Evolutionary conservation across 2,329 filamentous ascomycete species (phyloP), one percentile per base, ranked within the genome.

Genomic region (Balansia obtecta): DNA sequence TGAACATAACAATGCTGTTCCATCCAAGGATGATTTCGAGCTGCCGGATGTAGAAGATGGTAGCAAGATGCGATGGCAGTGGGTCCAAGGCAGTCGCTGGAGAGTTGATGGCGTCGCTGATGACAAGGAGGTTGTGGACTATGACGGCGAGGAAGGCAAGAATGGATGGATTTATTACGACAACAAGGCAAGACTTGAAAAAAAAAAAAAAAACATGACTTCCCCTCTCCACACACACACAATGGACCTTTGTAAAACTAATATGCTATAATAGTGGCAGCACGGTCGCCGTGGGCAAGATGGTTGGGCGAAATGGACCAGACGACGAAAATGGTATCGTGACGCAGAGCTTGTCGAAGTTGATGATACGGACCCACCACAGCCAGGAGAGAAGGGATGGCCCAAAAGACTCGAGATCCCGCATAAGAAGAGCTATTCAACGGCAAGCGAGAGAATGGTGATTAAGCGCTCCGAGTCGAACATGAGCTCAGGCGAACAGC

Each of bases 91-190:
- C 1, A 86, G 86, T 57, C 80, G 85, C 50, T 98, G 93, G 93
- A 80, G 81, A 49, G 83, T 97, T 27, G 91, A 97, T 59, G 86
- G 86, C 1, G 80, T 80, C 1, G 66, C 74, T 0, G 79, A 82
- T 66, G 69, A 72, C 16, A 57, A 65, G 15, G 64, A 54, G 1
- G 53, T 63, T 0, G 58, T 68, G 4, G 78, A 73, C 53, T 78
- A 77, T 55, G 79, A 81, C 50, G 72, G 73, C 2, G 72, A 78
- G 1, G 76, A 82, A 22, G 84, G 79, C 3, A 82, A 70, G 60
- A 79, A 83, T 57, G 93, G 90, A 1, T 98, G 93, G 93, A 88
- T 95, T 38, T 98, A 93, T 66, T 98, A 96, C 63, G 93, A 98
- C 62, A 97, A 91, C 65, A 96, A 95, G 82, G 88, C 88, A 70